Evolutionary conservation across 2,329 filamentous ascomycete genomes (phyloP).

Genomic region (Aspergillus sp.): DNA sequence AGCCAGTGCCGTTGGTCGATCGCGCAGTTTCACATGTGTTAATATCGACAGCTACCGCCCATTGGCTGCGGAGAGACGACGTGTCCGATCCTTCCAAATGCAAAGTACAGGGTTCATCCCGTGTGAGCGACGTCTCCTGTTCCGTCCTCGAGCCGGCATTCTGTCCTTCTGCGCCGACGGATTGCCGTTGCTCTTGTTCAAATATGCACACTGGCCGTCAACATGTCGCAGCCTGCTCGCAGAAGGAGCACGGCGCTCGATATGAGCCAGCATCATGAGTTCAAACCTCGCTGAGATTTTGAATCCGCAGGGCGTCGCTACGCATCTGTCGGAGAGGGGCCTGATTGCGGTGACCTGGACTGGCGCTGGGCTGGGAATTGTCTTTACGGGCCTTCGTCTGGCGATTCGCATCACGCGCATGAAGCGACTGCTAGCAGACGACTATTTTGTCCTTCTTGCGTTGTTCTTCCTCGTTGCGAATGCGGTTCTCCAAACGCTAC

Average conservation of each 20-base stretch:
- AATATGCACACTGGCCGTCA: neutral
- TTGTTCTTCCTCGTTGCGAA: constrained; percentile 24
- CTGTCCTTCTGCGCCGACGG: neutral
- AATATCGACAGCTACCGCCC: neutral
- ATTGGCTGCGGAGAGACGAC: neutral
- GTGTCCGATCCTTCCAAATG: neutral
- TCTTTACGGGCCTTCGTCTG: constrained; percentile 22
- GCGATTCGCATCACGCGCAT: constrained; percentile 22
- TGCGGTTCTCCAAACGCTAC: constrained; percentile 26
- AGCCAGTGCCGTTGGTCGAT: neutral
- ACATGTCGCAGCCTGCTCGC: too few species aligned
- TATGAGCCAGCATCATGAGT: neutral
- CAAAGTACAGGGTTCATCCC: neutral
- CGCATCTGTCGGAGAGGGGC: constrained; percentile 19
- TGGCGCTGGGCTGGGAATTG: constrained; percentile 23
- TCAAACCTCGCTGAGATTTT: neutral
- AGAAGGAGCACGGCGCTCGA: neutral
- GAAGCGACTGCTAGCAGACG: constrained; percentile 24
- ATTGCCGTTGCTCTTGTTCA: neutral
- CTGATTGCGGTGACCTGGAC: constrained; percentile 27
- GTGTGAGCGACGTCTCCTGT: neutral
- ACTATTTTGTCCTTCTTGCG: constrained; percentile 25
- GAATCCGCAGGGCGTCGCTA: constrained; percentile 15
- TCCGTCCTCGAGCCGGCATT: neutral
- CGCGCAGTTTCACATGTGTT: neutral